Conservation (phyloP, 306 rosid species). For the Macrotyloma uniflorum region DNA sequence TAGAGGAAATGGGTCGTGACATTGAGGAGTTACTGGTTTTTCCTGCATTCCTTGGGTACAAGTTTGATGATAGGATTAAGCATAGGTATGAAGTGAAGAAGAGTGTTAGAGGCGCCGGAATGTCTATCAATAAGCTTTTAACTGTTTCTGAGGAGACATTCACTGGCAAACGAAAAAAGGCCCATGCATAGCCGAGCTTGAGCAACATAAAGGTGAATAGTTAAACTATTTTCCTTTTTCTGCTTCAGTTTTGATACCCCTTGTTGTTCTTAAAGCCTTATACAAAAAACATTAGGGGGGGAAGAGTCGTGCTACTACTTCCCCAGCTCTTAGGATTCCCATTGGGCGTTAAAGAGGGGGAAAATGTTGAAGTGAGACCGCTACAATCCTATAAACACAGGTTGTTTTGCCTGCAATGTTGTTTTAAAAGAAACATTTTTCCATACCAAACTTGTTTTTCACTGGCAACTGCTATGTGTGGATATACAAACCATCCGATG, state of each 20-base stretch:
- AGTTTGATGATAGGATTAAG: constrained; percentile 74
- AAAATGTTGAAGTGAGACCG: background rate
- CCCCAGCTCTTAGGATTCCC: background rate
- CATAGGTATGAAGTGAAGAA: constrained; percentile 67
- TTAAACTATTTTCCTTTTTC: constrained; percentile 15
- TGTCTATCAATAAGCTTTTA: constrained; percentile 74
- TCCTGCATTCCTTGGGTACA: constrained; percentile 85
- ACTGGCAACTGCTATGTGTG: background rate
- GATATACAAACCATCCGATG: constrained; percentile 11
- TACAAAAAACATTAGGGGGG: background rate
- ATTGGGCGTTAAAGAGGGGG: background rate
- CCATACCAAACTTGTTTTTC: constrained; percentile 14
- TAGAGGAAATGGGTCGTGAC: constrained; percentile 75
- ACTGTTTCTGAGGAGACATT: constrained; percentile 62
- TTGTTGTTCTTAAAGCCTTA: background rate
- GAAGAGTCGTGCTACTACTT: background rate
- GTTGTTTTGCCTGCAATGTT: background rate
- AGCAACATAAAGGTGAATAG: constrained; percentile 31
- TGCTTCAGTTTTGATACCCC: constrained; percentile 24
- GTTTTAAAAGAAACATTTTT: constrained; percentile 1
- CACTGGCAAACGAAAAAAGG: constrained; percentile 38
- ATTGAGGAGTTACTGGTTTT: constrained; percentile 63
- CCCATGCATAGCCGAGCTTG: constrained; percentile 29
- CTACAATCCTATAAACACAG: background rate
- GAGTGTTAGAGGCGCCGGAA: constrained; percentile 46